Evolutionary conservation across 176 grass and related monocot species (phyloP).

Genomic region (Olyra latifolia): DNA sequence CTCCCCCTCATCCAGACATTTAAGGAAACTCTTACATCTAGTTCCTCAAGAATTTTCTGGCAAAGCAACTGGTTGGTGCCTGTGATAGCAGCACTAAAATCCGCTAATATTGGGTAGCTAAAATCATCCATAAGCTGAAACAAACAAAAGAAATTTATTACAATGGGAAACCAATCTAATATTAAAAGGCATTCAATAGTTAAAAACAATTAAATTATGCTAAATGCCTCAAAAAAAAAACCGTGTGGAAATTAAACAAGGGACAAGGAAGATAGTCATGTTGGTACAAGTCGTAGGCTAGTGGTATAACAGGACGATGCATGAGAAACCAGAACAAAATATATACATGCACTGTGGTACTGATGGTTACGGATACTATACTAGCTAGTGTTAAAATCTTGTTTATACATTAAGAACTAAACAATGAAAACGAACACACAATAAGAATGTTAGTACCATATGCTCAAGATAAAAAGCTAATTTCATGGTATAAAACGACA

Average conservation of each 20-base stretch:
- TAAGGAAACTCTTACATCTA: no score
- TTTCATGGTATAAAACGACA: not conserved
- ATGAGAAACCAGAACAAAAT: not conserved
- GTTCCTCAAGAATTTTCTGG: no score
- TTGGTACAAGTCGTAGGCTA: not conserved
- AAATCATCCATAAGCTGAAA: no score
- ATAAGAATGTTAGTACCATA: not conserved
- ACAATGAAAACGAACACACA: constrained; percentile 14
- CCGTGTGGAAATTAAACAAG: not conserved
- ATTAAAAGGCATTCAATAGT: not conserved
- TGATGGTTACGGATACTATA: not conserved
- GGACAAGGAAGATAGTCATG: not conserved
- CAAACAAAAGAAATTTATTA: not conserved
- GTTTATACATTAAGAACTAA: not conserved
- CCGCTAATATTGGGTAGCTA: no score
- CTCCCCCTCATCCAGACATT: no score
- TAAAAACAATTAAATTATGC: no score
- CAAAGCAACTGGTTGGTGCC: no score
- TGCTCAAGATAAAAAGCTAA: not conserved
- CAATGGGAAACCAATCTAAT: not conserved
- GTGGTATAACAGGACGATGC: not conserved
- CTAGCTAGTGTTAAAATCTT: not conserved
- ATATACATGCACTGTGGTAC: not conserved
- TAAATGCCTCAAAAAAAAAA: not conserved
- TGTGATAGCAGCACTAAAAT: no score